phyloP scores from a whole-genome alignment of 768 basidiomycete genomes.

The Paxillus involutus region DNA sequence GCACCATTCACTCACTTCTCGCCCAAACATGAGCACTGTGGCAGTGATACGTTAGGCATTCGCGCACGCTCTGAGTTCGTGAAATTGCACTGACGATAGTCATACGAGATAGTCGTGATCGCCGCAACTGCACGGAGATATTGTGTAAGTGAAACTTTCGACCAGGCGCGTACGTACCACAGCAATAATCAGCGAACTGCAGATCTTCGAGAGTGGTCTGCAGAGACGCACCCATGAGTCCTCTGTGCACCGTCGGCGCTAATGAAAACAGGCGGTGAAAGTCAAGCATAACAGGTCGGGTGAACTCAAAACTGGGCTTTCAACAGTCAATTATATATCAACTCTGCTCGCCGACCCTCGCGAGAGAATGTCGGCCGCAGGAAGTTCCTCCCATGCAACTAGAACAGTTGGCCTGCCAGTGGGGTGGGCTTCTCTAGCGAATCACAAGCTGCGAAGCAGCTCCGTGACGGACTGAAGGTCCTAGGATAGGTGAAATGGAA shows the following conservation, averaged over 20 bases:
- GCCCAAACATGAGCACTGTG: slow-evolving; percentile 1
- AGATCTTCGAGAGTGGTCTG: neutral
- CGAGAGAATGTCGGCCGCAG: neutral
- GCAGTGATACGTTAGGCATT: neutral
- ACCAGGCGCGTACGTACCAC: neutral
- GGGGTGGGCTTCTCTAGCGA: too few relatives aligned
- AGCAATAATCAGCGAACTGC: slow-evolving; percentile 1
- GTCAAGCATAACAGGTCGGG: neutral
- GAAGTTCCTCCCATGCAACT: too few relatives aligned
- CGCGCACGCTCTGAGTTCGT: neutral
- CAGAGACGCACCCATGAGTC: neutral
- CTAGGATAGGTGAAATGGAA: too few relatives aligned
- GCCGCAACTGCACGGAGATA: neutral
- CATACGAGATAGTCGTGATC: slow-evolving; percentile 4
- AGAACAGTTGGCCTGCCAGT: too few relatives aligned
- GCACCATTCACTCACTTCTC: slow-evolving; percentile 2
- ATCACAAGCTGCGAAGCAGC: too few relatives aligned
- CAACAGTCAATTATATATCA: neutral
- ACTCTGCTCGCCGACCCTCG: neutral
- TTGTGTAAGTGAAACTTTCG: neutral
- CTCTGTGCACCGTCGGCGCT: neutral
- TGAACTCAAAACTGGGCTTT: neutral
- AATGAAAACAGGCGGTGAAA: neutral
- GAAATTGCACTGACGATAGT: slow-evolving; percentile 3
- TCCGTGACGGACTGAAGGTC: too few relatives aligned